phyloP scores from a whole-genome alignment of 2,329 filamentous ascomycete species.

The Elsinoe fawcettii region DNA sequence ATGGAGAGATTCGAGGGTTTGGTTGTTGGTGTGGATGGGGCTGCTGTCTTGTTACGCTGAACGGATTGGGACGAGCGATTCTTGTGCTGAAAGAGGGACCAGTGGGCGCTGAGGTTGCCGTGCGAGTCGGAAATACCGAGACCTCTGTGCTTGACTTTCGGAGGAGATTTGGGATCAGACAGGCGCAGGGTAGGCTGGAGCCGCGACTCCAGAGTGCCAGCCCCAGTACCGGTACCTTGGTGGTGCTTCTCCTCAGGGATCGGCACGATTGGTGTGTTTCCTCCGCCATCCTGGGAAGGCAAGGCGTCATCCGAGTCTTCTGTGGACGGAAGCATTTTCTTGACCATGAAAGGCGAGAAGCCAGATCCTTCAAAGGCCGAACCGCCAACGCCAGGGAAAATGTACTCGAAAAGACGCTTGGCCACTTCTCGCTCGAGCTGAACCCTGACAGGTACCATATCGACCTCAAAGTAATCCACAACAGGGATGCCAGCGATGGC shows the following conservation, averaged over 20 bases:
- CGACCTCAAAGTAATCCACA: constrained; percentile 93
- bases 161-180: constrained; percentile 30
- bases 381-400: constrained; percentile 75
- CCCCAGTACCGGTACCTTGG: constrained; percentile 49
- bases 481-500: constrained; percentile 96
- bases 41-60: constrained; percentile 19
- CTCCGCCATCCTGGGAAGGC: not conserved
- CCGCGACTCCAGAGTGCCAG: constrained; percentile 71
- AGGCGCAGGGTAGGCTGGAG: constrained; percentile 70
- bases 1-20: constrained; percentile 22
- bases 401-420: constrained; percentile 90
- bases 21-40: constrained; percentile 17
- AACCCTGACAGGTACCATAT: constrained; percentile 84
- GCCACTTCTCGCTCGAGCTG: constrained; percentile 90
- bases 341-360: constrained; percentile 55
- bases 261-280: not conserved
- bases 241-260: constrained; percentile 41
- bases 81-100: constrained; percentile 38
- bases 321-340: constrained; percentile 41
- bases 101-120: constrained; percentile 29
- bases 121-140: constrained; percentile 26
- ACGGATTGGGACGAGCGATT: constrained; percentile 25
- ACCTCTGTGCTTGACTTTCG: constrained; percentile 26
- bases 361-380: constrained; percentile 43
- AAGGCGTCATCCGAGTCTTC: constrained; percentile 40